Base-by-base conservation (phyloP, 2,329 filamentous ascomycete species). In the Hypoxylon sp. region DNA sequence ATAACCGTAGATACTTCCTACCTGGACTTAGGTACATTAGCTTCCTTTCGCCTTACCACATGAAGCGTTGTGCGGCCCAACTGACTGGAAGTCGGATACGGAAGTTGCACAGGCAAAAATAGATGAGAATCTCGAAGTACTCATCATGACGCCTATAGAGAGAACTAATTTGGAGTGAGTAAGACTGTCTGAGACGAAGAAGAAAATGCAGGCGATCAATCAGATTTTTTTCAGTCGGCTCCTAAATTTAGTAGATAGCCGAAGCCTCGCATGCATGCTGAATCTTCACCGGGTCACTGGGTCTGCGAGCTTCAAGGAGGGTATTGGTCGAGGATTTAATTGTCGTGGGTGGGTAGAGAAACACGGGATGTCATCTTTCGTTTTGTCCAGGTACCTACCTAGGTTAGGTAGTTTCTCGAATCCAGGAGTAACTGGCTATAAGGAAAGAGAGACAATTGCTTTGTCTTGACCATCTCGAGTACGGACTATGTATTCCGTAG, bases 391-490 rank as follows among this genome's bases (percentile, higher is more conserved):
- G 7, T 26, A 4, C 13, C 13, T 34, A 34, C n/a, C n/a, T n/a
- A n/a, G n/a, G n/a, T n/a, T 37, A 17, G 34, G 13, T 28, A 47
- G 24, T 11, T 47, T n/a, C n/a, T 50, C 46, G 24, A 20, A 20
- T 28, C 10, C 28, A 30, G 30, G 28, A 19, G 34, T 30, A 37
- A 3, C 22, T 46, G 17, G 22, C 11, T 2, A 41, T 13, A 44
- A 20, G 4, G 32, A 34, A 8, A 10, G 11, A 13, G 6, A 34
- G 11, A 64, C 60, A 64, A 60, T 46, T 17, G 11, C 50, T n/a
- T 59, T 59, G 56, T 54, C 37, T 41, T n/a, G 15, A 7, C n/a
- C 37, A 32, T 32, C 30, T 32, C 30, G 30, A 32, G 30, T 32
- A 10, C 30, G 30, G 30, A 26, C 24, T 26, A 26, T n/a, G n/a